These are phyloP conservation scores for Coemansia sp. DNA, from an alignment of 192 early-diverging fungal species.

Conservation along the genomic window DNA sequence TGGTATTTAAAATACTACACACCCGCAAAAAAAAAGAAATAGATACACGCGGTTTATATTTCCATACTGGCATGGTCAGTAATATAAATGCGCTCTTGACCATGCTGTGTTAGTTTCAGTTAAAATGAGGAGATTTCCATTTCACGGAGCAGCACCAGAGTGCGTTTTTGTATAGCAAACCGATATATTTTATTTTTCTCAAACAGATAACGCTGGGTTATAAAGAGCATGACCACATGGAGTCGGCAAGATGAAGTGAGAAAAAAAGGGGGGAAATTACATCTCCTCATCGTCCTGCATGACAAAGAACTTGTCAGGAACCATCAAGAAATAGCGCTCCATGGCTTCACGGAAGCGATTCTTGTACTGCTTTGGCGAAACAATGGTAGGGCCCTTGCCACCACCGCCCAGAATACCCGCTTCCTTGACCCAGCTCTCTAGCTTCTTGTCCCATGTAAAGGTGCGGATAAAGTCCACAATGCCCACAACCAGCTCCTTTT, in stretches of 20 bases:
- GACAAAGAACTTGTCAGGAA: conserved; percentile 67
- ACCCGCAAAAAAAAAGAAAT: background rate
- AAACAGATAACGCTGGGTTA: too few relatives aligned
- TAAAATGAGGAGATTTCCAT: too few relatives aligned
- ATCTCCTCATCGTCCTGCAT: conserved; percentile 23
- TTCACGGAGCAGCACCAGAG: too few relatives aligned
- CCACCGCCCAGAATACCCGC: conserved; percentile 88
- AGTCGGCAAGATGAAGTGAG: background rate
- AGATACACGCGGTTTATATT: background rate
- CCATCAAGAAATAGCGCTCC: conserved; percentile 86
- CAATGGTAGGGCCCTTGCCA: conserved; percentile 91
- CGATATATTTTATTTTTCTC: too few relatives aligned
- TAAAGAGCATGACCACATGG: background rate
- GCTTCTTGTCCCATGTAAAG: conserved; percentile 98
- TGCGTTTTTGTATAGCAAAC: too few relatives aligned
- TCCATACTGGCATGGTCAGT: background rate
- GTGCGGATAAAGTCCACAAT: conserved; percentile 98
- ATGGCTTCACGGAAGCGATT: conserved; percentile 92
- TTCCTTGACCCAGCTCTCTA: conserved; percentile 98
- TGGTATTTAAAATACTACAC: background rate
- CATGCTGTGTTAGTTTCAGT: background rate
- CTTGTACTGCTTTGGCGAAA: conserved; percentile 91
- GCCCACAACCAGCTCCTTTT: conserved; percentile 89
- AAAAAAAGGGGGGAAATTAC: background rate
- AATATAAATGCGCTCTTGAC: background rate